Conservation (phyloP, 768 basidiomycete genomes). For the Coprinopsis sp. region DNA sequence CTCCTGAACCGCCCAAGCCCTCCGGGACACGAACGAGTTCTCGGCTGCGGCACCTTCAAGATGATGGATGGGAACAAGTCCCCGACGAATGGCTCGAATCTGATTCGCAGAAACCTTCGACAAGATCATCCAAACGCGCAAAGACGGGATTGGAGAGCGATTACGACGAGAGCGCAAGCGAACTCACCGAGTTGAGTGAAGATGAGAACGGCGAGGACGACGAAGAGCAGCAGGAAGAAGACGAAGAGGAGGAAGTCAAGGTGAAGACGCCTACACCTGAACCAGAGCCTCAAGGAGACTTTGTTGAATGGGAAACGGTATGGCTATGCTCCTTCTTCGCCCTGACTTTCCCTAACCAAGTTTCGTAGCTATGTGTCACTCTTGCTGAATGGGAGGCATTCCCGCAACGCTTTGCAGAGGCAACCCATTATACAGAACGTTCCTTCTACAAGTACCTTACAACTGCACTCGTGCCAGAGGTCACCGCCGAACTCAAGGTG, state of each 20-base stretch:
- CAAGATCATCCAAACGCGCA: slow-evolving; percentile 16
- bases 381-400: slow-evolving; percentile 83
- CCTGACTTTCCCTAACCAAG: not conserved
- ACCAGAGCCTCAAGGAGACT: slow-evolving; percentile 32
- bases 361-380: slow-evolving; percentile 69
- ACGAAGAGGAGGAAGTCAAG: slow-evolving; percentile 12
- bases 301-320: slow-evolving; percentile 92
- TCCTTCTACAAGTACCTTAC: slow-evolving; percentile 65
- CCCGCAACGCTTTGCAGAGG: slow-evolving; percentile 67
- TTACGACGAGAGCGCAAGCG: slow-evolving; percentile 59
- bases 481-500: slow-evolving; percentile 66
- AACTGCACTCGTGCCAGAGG: slow-evolving; percentile 63
- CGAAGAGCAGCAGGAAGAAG: slow-evolving; percentile 7
- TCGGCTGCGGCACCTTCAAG: slow-evolving; percentile 44
- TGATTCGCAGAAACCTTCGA: slow-evolving; percentile 6
- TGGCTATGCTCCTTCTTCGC: slow-evolving; percentile 20
- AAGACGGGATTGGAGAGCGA: slow-evolving; percentile 64
- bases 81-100: slow-evolving; percentile 68
- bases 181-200: slow-evolving; percentile 70
- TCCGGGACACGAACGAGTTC: slow-evolving; percentile 64
- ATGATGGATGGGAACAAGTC: slow-evolving; percentile 77
- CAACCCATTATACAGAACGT: slow-evolving; percentile 77
- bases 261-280: slow-evolving; percentile 3
- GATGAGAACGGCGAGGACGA: slow-evolving; percentile 22
- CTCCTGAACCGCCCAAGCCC: slow-evolving; percentile 22